Base-by-base conservation (phyloP, 768 basidiomycete species). In the Cystobasidium ongulense region DNA sequence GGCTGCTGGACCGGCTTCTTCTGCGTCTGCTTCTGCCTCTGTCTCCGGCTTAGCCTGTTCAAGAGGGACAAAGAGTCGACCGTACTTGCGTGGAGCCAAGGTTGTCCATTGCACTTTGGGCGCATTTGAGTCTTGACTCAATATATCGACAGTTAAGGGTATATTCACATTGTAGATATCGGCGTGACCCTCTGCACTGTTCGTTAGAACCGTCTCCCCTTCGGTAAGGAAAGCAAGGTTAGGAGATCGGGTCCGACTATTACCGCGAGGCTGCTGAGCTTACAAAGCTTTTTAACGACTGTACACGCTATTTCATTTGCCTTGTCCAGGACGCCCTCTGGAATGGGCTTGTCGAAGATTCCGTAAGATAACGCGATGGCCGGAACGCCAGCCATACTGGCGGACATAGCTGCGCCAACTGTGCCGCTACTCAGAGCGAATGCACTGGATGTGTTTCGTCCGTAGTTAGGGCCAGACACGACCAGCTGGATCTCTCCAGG, bases 351-450 rank as follows among this genome's bases (percentile, higher is more conserved):
- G 54, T 85, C 80, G 64, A 94, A 86, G 18, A 85, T 90, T 39
- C 92, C 92, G 80, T 96, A 95, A 0, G 91, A 94, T 41, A 97
- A 79, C 0, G 94, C 93, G 73, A 96, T 89, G 50, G 91, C 86
- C 43, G 91, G 88, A 33, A 83, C 84, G 72, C 84, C 84, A 29
- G 89, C 88, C 53, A 92, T 84, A 27, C 86, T 86, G 25, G 89
- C 88, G 31, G 90, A 90, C 80, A 97, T 83, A 18, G 94, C 90
- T 1, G 92, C 93, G 43, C 94, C 94, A 75, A 98, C 84, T 1
- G 94, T 97, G 1, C 94, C 94, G 89, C 85, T 80, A 4, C 33
- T 61, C 13, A 59, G 57, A 7, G 23, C 33, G 61, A 62, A 80
- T 85, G 65, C 76, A 89, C 90, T 83, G 74, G 90, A 91, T 18